A percentile compares a stretch with the other conserved stretches of the same genome.
Conservation (phyloP, 768 basidiomycete genomes). For the Phaeolepiota aurea region DNA sequence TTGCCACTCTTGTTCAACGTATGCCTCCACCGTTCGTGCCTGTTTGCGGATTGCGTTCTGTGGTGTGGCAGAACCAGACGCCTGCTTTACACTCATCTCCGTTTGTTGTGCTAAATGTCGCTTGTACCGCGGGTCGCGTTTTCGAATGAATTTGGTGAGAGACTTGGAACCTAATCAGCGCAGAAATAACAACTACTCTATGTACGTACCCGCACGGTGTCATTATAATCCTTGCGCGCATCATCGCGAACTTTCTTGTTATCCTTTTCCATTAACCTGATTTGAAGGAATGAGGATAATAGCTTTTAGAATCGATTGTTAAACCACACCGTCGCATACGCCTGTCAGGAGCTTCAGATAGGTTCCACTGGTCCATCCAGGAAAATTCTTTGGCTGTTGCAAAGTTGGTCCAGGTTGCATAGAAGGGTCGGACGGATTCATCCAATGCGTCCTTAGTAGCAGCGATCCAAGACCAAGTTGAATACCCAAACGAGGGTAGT, state of each 20-base stretch:
- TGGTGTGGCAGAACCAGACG: constrained; percentile 22
- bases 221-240: constrained; percentile 86
- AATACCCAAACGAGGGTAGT: constrained; percentile 82
- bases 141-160: constrained; percentile 67
- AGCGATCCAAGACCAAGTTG: constrained; percentile 65
- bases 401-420: constrained; percentile 83
- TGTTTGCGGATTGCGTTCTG: constrained; percentile 16
- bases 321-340: constrained; percentile 58
- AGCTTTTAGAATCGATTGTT: not conserved
- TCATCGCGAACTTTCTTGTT: constrained; percentile 90
- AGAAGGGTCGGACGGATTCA: constrained; percentile 68
- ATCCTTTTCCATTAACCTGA: constrained; percentile 88
- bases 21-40: constrained; percentile 29
- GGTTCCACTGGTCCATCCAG: constrained; percentile 83
- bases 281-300: constrained; percentile 1
- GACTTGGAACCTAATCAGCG: constrained; percentile 33
- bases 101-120: constrained; percentile 45
- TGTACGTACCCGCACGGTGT: constrained; percentile 70
- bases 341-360: constrained; percentile 80
- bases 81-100: constrained; percentile 18
- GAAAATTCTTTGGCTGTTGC: constrained; percentile 79
- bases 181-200: constrained; percentile 2
- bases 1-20: constrained; percentile 90
- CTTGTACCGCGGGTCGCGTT: constrained; percentile 87
- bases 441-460: constrained; percentile 31